Conservation (phyloP, 2,329 filamentous ascomycete genomes). For the Ambrosiella cleistominuta region DNA sequence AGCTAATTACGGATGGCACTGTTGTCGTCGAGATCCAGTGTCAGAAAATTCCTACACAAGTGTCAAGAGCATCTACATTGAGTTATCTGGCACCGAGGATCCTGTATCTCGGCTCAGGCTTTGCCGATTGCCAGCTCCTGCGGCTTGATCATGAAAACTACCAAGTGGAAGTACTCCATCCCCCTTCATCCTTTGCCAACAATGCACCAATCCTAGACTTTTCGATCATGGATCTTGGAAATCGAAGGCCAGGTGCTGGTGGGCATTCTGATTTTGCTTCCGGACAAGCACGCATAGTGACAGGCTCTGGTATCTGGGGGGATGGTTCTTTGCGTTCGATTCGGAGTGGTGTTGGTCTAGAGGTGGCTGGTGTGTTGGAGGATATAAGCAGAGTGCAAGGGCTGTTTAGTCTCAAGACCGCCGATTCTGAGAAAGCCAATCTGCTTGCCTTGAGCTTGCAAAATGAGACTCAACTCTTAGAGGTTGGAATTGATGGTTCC, state of each 20-base stretch:
- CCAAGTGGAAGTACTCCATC: conserved; percentile 51
- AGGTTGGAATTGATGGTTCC: conserved; percentile 53
- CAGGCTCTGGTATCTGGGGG: conserved; percentile 76
- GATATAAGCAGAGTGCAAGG: conserved; percentile 59
- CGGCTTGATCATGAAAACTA: conserved; percentile 29
- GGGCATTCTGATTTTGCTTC: conserved; percentile 79
- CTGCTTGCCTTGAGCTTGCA: conserved; percentile 66
- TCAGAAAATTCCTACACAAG: conserved; percentile 37
- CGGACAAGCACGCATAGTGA: conserved; percentile 82
- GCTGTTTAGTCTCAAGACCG: conserved; percentile 49
- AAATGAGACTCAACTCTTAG: conserved; percentile 67
- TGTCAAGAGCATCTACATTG: conserved; percentile 59
- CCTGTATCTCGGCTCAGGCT: conserved; percentile 79
- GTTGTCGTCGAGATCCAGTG: conserved; percentile 59
- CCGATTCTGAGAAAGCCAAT: conserved; percentile 37
- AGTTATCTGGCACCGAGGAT: conserved; percentile 58
- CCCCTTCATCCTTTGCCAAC: conserved; percentile 42
- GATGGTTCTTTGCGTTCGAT: conserved; percentile 82
- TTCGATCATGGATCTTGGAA: conserved; percentile 88
- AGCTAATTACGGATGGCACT: conserved; percentile 48
- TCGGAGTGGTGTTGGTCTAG: conserved; percentile 79
- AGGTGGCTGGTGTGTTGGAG: conserved; percentile 67
- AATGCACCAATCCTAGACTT: conserved; percentile 90
- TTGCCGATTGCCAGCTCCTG: conserved; percentile 78
- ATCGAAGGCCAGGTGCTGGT: conserved; percentile 25